These are phyloP conservation scores for Neofusicoccum cordaticola DNA, from an alignment of 2,329 filamentous ascomycete genomes.

Conservation along the genomic window DNA sequence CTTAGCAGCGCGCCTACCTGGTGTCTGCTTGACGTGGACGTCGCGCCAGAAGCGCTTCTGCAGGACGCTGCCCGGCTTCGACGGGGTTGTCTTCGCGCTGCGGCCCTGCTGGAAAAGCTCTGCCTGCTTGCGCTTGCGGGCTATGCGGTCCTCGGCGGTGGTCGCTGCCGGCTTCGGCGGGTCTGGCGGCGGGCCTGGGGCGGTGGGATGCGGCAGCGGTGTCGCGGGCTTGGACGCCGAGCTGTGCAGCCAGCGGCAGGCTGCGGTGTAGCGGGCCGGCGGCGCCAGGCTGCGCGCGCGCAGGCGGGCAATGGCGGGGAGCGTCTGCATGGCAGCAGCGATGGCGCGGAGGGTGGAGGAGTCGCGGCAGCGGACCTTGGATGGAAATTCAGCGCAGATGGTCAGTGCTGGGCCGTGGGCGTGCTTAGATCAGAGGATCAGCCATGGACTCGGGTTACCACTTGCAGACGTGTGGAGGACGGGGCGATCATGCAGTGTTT, in stretches of 20 bases:
- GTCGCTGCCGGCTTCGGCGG: constrained; percentile 51
- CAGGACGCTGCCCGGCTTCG: constrained; percentile 50
- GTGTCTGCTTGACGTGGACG: constrained; percentile 61
- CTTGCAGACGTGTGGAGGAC: constrained; percentile 8
- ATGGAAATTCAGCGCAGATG: not conserved
- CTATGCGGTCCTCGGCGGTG: constrained; percentile 48
- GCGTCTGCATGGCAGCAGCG: not conserved
- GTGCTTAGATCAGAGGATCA: constrained; percentile 12
- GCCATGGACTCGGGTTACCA: constrained; percentile 1
- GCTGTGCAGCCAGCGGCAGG: constrained; percentile 40
- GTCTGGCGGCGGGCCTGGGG: constrained; percentile 59
- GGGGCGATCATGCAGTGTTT: constrained; percentile 1
- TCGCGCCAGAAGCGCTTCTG: constrained; percentile 86
- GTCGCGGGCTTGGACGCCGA: constrained; percentile 47
- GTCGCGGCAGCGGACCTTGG: not conserved
- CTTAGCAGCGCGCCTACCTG: constrained; percentile 49
- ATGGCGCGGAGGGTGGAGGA: not conserved
- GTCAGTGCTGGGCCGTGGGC: not conserved
- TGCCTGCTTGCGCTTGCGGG: constrained; percentile 50
- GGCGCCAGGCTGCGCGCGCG: not conserved
- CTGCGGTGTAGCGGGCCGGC: not conserved
- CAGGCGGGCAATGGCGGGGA: not conserved
- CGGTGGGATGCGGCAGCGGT: constrained; percentile 56
- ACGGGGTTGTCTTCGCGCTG: constrained; percentile 40
- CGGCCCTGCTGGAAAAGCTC: constrained; percentile 48